phyloP scores from a whole-genome alignment of 176 grass and related monocot genomes.

The Melocanna baccifera region DNA sequence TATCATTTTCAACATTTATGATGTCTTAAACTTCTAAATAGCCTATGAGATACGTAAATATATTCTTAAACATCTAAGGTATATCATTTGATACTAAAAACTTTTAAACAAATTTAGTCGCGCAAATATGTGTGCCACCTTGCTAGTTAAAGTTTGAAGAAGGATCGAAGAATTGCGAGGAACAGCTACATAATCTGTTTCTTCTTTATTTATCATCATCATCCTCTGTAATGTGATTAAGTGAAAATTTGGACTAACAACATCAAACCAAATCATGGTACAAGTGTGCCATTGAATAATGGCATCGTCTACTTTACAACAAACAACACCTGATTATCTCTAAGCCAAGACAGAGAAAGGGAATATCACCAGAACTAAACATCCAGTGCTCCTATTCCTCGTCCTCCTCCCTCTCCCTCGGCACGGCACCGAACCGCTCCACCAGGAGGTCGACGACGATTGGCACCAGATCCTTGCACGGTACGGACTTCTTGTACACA shows the following conservation, averaged over 20 bases:
- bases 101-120: no score
- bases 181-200: conserved; percentile 4
- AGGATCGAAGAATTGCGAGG: background rate
- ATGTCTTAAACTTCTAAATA: no score
- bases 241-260: background rate
- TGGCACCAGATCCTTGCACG: conserved; percentile 76
- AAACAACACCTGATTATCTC: background rate
- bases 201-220: conserved; percentile 31
- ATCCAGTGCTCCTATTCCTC: conserved; percentile 44
- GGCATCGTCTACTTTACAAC: conserved; percentile 35
- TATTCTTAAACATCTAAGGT: no score
- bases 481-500: conserved; percentile 79
- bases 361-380: background rate
- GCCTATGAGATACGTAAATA: no score
- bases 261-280: conserved; percentile 19
- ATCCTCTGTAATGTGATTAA: conserved; percentile 16
- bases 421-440: conserved; percentile 61
- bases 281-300: background rate
- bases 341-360: background rate
- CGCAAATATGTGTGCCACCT: no score
- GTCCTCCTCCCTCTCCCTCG: conserved; percentile 69
- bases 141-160: no score
- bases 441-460: conserved; percentile 75
- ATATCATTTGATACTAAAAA: no score
- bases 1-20: no score